These are phyloP conservation scores for Cercospora brassicicola DNA, from an alignment of 2,329 filamentous ascomycete genomes.

Conservation along the genomic window DNA sequence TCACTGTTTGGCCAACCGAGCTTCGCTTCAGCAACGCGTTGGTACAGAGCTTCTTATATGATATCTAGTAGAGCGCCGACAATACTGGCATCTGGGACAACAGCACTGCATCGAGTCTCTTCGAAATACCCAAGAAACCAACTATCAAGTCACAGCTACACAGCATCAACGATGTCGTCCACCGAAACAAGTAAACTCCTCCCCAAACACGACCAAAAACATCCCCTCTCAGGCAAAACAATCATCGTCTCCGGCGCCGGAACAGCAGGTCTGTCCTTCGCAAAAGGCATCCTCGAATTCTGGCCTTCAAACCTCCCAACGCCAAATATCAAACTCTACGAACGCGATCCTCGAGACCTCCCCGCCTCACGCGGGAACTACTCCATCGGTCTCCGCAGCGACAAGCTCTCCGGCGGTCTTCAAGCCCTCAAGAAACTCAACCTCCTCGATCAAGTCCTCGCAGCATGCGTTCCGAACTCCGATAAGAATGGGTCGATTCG, in stretches of 20 bases:
- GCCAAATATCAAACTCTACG: slow-evolving; percentile 18
- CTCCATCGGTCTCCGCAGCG: slow-evolving; percentile 17
- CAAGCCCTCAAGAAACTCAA: slow-evolving; percentile 18
- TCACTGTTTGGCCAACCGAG: not conserved
- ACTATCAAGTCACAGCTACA: not conserved
- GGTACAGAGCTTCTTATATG: not conserved
- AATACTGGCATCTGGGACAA: not conserved
- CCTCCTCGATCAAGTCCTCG: slow-evolving; percentile 13
- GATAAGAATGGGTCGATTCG: not conserved
- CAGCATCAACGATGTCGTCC: not conserved
- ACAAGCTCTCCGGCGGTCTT: slow-evolving; percentile 10
- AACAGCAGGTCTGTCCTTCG: slow-evolving; percentile 23
- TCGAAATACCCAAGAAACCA: not conserved
- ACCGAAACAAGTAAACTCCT: not conserved
- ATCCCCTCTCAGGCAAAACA: slow-evolving; percentile 17
- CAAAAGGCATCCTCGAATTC: slow-evolving; percentile 5
- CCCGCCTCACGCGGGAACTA: slow-evolving; percentile 18
- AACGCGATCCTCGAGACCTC: slow-evolving; percentile 11
- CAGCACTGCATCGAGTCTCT: not conserved
- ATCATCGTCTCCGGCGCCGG: slow-evolving; percentile 23
- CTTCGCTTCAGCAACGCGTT: not conserved
- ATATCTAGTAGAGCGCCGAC: not conserved
- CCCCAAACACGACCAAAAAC: not conserved
- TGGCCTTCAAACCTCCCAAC: slow-evolving; percentile 10
- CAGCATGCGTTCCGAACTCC: slow-evolving; percentile 5